Base-by-base conservation (phyloP, 2,329 filamentous ascomycete genomes). In the Sporothrix euskadiensis region DNA sequence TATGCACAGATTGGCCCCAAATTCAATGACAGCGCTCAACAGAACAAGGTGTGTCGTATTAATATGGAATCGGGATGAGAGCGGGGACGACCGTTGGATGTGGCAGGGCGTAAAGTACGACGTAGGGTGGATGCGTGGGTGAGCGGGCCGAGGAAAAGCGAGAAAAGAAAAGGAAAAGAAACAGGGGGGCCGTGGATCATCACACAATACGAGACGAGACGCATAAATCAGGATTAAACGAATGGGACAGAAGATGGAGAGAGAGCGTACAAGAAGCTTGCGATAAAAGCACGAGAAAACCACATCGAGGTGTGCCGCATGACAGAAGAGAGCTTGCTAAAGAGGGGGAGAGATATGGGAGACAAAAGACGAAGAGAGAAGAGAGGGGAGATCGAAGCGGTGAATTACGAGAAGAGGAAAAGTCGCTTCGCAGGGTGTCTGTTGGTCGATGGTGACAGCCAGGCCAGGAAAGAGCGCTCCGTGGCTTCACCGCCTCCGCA, bases 11-110 rank as follows among this genome's bases (percentile, higher is more conserved):
- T 26, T 22, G 52, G 22, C 9, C 30, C 47, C 35, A n/a, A 19
- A 65, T 26, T 26, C 26, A 26, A 26, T 22, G 39, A 26, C 35
- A 65, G 59, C 59, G 59, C 59, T 65, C 44, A 44, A 26, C 59
- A 44, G 35, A 65, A 65, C 59, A 44, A 3, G 35, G 59, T 44
- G n/a, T 22, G 35, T 65, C 35, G 59, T 65, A 44, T 49, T 49
- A 19, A 16, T 44, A 12, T 44, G 59, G 59, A 44, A 26, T 65
- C n/a, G 59, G 59, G 59, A 65, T 10, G 59, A 44, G 59, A 35
- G 44, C 59, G 59, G 59, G 19, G 59, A 41, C 59, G 39, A 65
- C 59, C 59, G 59, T 65, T 65, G 35, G 57, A 61, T 39, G 57
- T 56, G 22, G 12, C 9, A 22, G 52, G 52, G 8, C 26, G 22